Base-by-base conservation (phyloP, 495 filamentous ascomycete genomes). In the Oleoguttula mirabilis region DNA sequence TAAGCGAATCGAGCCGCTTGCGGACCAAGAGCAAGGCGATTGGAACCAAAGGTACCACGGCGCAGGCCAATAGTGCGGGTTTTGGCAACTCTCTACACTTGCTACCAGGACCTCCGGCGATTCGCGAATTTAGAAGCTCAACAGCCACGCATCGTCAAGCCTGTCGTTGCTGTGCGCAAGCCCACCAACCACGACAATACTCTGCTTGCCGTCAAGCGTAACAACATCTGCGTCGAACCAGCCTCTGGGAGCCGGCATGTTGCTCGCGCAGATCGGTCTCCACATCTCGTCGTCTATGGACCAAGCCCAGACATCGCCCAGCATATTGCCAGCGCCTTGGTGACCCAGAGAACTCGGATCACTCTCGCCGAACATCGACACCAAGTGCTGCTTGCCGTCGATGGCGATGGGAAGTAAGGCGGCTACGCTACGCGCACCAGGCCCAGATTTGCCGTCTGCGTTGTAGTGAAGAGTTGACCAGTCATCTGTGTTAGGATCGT, bases 271-370 rank as follows among this genome's bases (percentile, higher is more conserved):
- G 43, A 64, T 62, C 7, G 65, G 60, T 3, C 66, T 65, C 65
- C 76, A 73, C 36, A 63, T 64, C 30, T 71, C 60, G 5, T 62
- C 59, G 11, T 65, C 63, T 24, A 84, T 62, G 51, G 82, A 72
- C 56, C 80, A 90, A 0, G 66, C 69, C 84, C 84, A 90, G 1
- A 84, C 70, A 60, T 88, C 83, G 14, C 64, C 59, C 50, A 73
- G 65, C 66, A 84, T 83, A 50, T 69, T 75, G 1, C 81, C 82
- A 0, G 78, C 76, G 3, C 69, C 75, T n/a, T 67, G 66, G 49
- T 84, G 77, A 0, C 78, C 80, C 21, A 72, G 58, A 6, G 60
- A 57, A 52, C 71, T 77, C 1, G 77, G 73, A 52, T 77, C 70
- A 3, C 60, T 59, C 61, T 86, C 80, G 5, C 84, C 84, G 35